Evolutionary conservation across 2,329 filamentous ascomycete species (phyloP), one percentile per base, ranked within the genome.

Genomic region (Gliomastix tumulicola): DNA sequence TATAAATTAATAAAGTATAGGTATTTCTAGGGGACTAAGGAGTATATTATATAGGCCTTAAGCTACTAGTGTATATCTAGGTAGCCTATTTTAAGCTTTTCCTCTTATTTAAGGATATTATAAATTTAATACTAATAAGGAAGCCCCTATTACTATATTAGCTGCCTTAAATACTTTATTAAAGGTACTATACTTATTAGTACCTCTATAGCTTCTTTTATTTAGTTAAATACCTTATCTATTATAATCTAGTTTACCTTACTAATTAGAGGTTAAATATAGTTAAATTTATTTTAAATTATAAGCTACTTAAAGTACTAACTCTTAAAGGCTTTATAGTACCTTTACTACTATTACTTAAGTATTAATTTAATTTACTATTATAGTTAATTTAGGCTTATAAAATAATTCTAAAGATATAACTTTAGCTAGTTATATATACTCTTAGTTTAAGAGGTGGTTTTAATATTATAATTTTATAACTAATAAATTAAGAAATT

Each of bases 391-490:
- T n/a, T n/a, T n/a, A 25, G n/a, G n/a, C 9, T 31, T 31, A 31
- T 12, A 11, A 12, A 31, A 31, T 31, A 31, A 15, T 31, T 12
- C 8, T 31, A 12, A 31, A 9, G 8, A 31, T 31, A 11, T 31
- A 12, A 12, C 16, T 17, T 12, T 25, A 25, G 9, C 9, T 25
- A 25, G 9, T 9, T 25, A 25, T 25, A 25, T 25, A 25, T 25
- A 25, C 9, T 31, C 16, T 17, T 31, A 31, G 16, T n/a, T 25
- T 25, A 25, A 25, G n/a, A 25, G 22, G 9, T 25, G 22, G 9
- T 25, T 31, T 31, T 31, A 12, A 31, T 31, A 31, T 12, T 31
- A 31, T 31, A 31, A 15, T 9, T 31, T 31, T n/a, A n/a, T n/a
- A n/a, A n/a, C n/a, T n/a, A n/a, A n/a, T n/a, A n/a, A n/a, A n/a